A percentile compares a stretch with the other conserved stretches of the same genome.
phyloP scores from a whole-genome alignment of 2,329 filamentous ascomycete species.

The Phialocephala subalpina region DNA sequence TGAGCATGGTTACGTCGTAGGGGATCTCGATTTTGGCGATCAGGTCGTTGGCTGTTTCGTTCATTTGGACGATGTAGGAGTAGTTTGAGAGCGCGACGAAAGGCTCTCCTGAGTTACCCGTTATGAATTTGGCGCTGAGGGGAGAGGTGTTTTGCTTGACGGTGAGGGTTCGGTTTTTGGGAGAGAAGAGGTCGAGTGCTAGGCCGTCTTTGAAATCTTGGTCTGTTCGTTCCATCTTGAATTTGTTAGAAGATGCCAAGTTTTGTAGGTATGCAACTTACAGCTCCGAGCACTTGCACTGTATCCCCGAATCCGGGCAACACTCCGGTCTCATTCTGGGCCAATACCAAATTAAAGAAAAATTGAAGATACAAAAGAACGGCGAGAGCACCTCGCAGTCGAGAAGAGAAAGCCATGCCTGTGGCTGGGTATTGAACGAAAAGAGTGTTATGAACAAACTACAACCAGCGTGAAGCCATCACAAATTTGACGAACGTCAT shows the following conservation, averaged over 20 bases:
- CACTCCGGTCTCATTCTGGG: constrained; percentile 24
- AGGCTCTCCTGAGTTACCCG: constrained; percentile 39
- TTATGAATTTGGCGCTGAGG: constrained; percentile 43
- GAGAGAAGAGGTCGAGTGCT: constrained; percentile 45
- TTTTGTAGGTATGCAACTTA: constrained; percentile 14
- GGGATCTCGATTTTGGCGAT: constrained; percentile 47
- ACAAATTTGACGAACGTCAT: constrained; percentile 5
- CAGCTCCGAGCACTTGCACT: constrained; percentile 29
- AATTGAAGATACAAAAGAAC: constrained; percentile 28
- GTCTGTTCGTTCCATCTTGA: constrained; percentile 39
- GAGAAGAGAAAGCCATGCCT: constrained; percentile 30
- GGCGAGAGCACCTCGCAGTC: constrained; percentile 27
- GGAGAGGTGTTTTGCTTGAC: constrained; percentile 44
- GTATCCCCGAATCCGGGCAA: constrained; percentile 31
- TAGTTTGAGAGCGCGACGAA: constrained; percentile 44
- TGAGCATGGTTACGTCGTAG: constrained; percentile 37
- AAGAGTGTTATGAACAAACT: constrained; percentile 10
- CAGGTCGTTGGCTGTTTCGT: constrained; percentile 44
- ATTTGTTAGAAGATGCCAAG: background rate
- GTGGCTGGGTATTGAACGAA: constrained; percentile 17
- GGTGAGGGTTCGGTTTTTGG: constrained; percentile 42
- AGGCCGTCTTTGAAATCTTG: constrained; percentile 46
- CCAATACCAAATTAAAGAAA: constrained; percentile 23
- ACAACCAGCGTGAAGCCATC: constrained; percentile 6
- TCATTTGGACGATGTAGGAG: constrained; percentile 45